Evolutionary conservation across 2,329 filamentous ascomycete genomes (phyloP), one percentile per base, ranked within the genome.

Genomic region (Mariannaea sp.): DNA sequence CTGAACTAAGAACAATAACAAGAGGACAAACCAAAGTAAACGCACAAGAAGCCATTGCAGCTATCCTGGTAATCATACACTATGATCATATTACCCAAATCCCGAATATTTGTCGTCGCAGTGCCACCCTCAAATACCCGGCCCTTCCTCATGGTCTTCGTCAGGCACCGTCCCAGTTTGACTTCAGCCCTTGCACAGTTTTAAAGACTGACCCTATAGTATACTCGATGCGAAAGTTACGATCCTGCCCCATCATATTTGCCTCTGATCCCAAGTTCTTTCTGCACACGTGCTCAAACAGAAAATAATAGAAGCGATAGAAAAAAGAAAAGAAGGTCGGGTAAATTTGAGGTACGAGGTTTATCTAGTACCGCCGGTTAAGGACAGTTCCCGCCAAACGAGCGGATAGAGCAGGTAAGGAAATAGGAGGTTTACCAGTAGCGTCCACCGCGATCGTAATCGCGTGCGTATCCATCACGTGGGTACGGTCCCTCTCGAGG

Each of bases 361-460:
- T 60, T 53, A 72, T 73, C 71, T 73, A 72, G 59, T 58, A 67
- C 62, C 64, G 58, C 59, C 57, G 61, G 70, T 73, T 65, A 73
- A 73, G 65, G 68, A 69, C 59, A 63, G 57, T 71, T n/a, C 68
- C 61, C 57, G 61, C 61, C 59, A 65, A 63, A 63, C 41, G 56
- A 65, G 59, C 53, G 62, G 58, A 46, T 54, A 45, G 62, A 59
- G 60, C 52, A 48, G 55, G 61, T 58, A 59, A 56, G 57, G 65
- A 63, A 60, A 57, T 39, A 20, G 47, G n/a, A n/a, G 45, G 72
- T 69, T 76, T 77, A 78, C 75, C 76, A 80, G 71, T 80, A 80
- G 58, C 75, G 75, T 56, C 75, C 75, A 61, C 77, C 73, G 60
- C 78, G 75, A 29, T 78, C 75, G 65, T 82, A 82, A 44, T 80